A percentile compares a stretch with the other conserved stretches of the same genome.
Conservation (phyloP, 2,329 filamentous ascomycete species). For the Xylaria sp. region DNA sequence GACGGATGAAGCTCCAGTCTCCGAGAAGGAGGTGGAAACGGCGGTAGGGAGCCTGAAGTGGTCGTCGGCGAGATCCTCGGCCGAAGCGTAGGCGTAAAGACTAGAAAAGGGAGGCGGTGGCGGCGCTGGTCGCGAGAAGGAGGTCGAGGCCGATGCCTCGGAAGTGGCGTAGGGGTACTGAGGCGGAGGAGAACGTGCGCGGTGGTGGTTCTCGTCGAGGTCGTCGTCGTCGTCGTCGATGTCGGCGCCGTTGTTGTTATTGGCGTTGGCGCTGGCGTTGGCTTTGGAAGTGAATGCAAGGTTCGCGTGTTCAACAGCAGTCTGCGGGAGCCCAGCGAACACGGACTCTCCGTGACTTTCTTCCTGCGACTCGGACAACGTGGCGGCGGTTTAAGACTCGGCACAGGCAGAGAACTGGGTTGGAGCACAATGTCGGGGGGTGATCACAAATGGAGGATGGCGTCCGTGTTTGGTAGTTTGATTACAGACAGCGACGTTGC, state of each 20-base stretch:
- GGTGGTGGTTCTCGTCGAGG: conserved; percentile 45
- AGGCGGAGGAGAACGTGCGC: conserved; percentile 65
- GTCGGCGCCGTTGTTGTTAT: conserved; percentile 1
- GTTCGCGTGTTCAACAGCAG: conserved; percentile 38
- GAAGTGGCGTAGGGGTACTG: conserved; percentile 70
- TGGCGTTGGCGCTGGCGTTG: conserved; percentile 43
- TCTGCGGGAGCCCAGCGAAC: conserved; percentile 53
- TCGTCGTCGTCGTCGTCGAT: conserved; percentile 9
- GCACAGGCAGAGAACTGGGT: conserved; percentile 16
- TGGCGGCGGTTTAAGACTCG: conserved; percentile 50
- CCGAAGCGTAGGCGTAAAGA: conserved; percentile 58
- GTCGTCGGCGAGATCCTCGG: conserved; percentile 47
- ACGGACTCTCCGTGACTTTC: conserved; percentile 57
- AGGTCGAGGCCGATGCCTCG: conserved; percentile 61
- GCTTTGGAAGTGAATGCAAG: conserved; percentile 44
- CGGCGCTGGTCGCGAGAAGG: conserved; percentile 55
- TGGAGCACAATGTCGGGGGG: conserved; percentile 27
- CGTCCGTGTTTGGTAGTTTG: conserved; percentile 36
- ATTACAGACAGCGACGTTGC: conserved; percentile 41
- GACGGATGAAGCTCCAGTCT: conserved; percentile 51
- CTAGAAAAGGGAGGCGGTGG: conserved; percentile 67
- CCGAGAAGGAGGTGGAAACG: conserved; percentile 42
- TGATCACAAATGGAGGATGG: conserved; percentile 39
- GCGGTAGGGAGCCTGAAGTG: conserved; percentile 45
- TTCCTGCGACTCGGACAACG: conserved; percentile 60